Base-by-base conservation (phyloP, 2,329 filamentous ascomycete genomes). In the Ophiocordyceps camponoti-leonardi region DNA sequence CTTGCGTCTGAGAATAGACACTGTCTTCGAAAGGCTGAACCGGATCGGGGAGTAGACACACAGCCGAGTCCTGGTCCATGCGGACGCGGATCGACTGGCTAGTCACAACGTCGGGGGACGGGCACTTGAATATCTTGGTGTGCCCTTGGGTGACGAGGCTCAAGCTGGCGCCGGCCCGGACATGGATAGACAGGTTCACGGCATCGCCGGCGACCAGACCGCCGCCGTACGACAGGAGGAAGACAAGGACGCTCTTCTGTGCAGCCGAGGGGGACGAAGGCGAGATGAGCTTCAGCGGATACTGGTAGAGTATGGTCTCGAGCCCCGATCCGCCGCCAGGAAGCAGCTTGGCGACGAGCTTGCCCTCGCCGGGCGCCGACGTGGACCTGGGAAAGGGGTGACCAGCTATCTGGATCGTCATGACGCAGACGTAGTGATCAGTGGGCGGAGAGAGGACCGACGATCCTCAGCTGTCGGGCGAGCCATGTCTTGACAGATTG, bases 91-190 rank as follows among this genome's bases (percentile, higher is more conserved):
- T 60, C 1, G 58, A 66, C 60, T 83, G 80, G 19, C 69, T 67
- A 2, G 79, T 82, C 42, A 74, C 58, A 13, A 75, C 61, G 40
- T 73, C 65, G 33, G 64, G 64, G 46, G 68, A 66, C 43, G 75
- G 61, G 1, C 86, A 83, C 59, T 92, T 94, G 73, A 94, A 96
- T 54, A 98, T 79, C 66, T 96, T 98, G 49, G 92, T 96, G 63
- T 87, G 86, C 45, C 90, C 90, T 67, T 81, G 77, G 1, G 77
- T 81, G 48, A 76, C 74, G 33, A 81, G 64, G 53, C 71, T 77
- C 45, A 95, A 73, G 49, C 78, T 80, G 5, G 86, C 81, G 2
- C 67, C 64, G 3, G 69, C 53, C 12, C 76, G 74, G 43, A 94
- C 68, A 11, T 73, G 71, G 49, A 94, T 73, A 19, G 69, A 67